phyloP scores from a whole-genome alignment of 2,329 filamentous ascomycete species.

The Alternaria rosae region DNA sequence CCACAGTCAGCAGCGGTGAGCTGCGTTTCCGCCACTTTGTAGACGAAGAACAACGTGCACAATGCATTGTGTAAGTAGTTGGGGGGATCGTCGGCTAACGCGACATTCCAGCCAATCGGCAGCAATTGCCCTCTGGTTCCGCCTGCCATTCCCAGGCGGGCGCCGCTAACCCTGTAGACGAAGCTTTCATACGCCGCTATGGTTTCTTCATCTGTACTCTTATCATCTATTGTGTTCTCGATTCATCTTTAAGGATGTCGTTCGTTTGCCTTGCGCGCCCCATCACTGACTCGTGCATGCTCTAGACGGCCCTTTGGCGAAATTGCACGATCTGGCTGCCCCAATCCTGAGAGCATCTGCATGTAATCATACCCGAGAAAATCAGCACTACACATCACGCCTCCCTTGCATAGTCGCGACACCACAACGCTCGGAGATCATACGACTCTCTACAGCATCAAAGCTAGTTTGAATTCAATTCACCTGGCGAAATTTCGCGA shows the following conservation, averaged over 20 bases:
- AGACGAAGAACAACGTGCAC: slow-evolving; percentile 9
- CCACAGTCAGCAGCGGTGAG: not conserved
- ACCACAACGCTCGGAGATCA: not conserved
- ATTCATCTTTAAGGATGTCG: slow-evolving; percentile 7
- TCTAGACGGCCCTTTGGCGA: slow-evolving; percentile 2
- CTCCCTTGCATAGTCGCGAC: slow-evolving; percentile 2
- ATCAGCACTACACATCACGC: slow-evolving; percentile 20
- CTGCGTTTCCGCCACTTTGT: not conserved
- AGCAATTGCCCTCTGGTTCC: slow-evolving; percentile 16
- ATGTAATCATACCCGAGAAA: slow-evolving; percentile 22
- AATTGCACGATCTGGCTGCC: slow-evolving; percentile 1
- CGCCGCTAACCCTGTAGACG: slow-evolving; percentile 21
- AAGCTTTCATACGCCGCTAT: slow-evolving; percentile 22
- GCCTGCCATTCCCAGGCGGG: slow-evolving; percentile 19
- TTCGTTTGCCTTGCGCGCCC: slow-evolving; percentile 9
- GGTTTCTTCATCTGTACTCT: slow-evolving; percentile 19
- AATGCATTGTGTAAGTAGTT: slow-evolving; percentile 15
- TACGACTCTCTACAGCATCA: not conserved
- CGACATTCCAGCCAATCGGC: slow-evolving; percentile 17
- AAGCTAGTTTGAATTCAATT: not conserved
- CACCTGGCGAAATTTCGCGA: slow-evolving; percentile 4
- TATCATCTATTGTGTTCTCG: slow-evolving; percentile 9
- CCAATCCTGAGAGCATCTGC: slow-evolving; percentile 17
- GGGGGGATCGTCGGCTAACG: slow-evolving; percentile 8
- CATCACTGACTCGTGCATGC: not conserved